Evolutionary conservation across 2,329 filamentous ascomycete species (phyloP), one percentile per base, ranked within the genome.

Genomic region (Teratosphaeriaceae sp.): DNA sequence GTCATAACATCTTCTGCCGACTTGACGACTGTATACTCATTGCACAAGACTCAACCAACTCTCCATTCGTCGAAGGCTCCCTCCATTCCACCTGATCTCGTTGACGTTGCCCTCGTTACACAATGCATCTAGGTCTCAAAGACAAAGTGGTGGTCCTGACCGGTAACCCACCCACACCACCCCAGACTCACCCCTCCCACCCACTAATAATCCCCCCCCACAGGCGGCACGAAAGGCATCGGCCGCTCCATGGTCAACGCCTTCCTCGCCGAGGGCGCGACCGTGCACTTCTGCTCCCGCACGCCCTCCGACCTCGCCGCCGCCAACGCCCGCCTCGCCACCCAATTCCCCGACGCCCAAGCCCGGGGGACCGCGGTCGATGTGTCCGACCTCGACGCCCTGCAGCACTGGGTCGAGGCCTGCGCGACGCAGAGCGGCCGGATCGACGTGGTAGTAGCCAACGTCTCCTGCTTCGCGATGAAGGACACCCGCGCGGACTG

Each of bases 61-160:
- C n/a, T n/a, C n/a, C n/a, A n/a, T n/a, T n/a, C n/a, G n/a, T n/a
- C n/a, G n/a, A n/a, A n/a, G n/a, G n/a, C n/a, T n/a, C n/a, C n/a
- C n/a, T n/a, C n/a, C n/a, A n/a, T n/a, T n/a, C n/a, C n/a, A n/a
- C n/a, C n/a, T n/a, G n/a, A n/a, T n/a, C n/a, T n/a, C n/a, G n/a
- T n/a, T n/a, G n/a, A n/a, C n/a, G n/a, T n/a, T n/a, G n/a, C n/a
- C n/a, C n/a, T n/a, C n/a, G n/a, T n/a, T n/a, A n/a, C n/a, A 49
- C 23, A 27, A 65, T 65, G 63, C 53, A 62, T 48, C 59, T 65
- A 12, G 53, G 53, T 23, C 57, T 65, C n/a, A 52, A 61, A 26
- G 54, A 55, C 23, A 65, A 65, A 42, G 57, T 64, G 15, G 56
- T 62, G 13, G 48, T 65, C 3, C 53, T 65, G 7, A 65, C 63